These are phyloP conservation scores for Silybum marianum DNA, from an alignment of 129 eudicot species.

Conservation along the genomic window DNA sequence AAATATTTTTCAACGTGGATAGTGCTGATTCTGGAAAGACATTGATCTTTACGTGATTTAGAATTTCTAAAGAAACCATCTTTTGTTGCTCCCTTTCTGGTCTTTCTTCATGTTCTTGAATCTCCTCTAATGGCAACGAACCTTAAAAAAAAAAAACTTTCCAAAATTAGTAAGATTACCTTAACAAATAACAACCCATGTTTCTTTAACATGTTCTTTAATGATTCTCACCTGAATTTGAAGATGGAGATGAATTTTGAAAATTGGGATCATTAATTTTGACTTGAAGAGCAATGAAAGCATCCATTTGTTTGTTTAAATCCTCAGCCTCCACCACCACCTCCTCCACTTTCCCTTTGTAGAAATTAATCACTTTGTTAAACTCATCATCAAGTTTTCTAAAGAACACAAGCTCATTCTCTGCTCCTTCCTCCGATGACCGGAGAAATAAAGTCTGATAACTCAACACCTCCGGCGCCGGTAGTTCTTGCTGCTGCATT, in stretches of 20 bases:
- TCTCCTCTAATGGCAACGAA: constrained; percentile 31
- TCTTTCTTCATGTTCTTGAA: constrained; percentile 46
- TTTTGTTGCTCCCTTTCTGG: constrained; percentile 3
- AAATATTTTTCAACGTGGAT: constrained; percentile 46
- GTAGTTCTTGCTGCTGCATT: constrained; percentile 10
- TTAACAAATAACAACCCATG: not conserved
- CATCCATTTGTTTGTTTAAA: constrained; percentile 63
- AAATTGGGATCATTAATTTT: constrained; percentile 34
- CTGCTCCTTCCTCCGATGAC: constrained; percentile 35
- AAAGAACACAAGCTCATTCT: constrained; percentile 38
- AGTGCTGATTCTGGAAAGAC: constrained; percentile 52
- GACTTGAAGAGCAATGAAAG: constrained; percentile 51
- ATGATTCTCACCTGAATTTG: constrained; percentile 8
- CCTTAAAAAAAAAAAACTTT: constrained; percentile 17
- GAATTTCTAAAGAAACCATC: constrained; percentile 38
- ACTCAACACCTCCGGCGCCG: constrained; percentile 8
- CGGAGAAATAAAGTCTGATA: constrained; percentile 25
- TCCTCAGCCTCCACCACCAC: constrained; percentile 44
- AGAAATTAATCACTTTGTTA: constrained; percentile 30
- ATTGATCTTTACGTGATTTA: constrained; percentile 58
- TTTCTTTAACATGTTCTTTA: not conserved
- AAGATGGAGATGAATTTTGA: not conserved
- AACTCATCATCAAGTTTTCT: constrained; percentile 35
- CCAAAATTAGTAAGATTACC: not conserved
- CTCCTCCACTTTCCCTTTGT: constrained; percentile 42